Evolutionary conservation across 371 early-diverging fungal species (phyloP).

Genomic region (Circinella umbellata): DNA sequence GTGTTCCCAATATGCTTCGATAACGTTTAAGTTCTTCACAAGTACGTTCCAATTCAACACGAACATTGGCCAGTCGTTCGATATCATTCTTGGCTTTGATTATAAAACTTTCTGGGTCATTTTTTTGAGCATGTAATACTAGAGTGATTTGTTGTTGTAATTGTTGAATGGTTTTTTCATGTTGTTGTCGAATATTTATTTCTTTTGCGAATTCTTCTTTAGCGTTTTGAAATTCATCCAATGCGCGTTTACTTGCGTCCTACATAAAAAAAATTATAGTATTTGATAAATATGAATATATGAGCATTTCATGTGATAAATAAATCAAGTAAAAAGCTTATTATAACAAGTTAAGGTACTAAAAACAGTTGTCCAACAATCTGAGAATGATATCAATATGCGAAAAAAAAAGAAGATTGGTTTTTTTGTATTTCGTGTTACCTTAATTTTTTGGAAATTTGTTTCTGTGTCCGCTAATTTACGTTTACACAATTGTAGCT

Average conservation of each 20-base stretch:
- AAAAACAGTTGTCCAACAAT: neutral
- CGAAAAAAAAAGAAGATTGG: too few species aligned
- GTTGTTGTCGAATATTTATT: constrained; percentile 40
- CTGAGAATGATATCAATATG: neutral
- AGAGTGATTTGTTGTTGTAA: constrained; percentile 40
- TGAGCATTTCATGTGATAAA: constrained; percentile 5
- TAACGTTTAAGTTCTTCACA: constrained; percentile 45
- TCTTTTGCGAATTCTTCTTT: constrained; percentile 55
- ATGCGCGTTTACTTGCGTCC: constrained; percentile 45
- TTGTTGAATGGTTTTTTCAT: constrained; percentile 38
- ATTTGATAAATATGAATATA: neutral
- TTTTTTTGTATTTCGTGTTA: constrained; percentile 5
- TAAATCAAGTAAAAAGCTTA: neutral
- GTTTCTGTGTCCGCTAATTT: constrained; percentile 17
- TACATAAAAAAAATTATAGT: neutral
- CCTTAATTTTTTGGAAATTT: constrained; percentile 24
- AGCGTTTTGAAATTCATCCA: constrained; percentile 49
- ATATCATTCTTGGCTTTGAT: constrained; percentile 40
- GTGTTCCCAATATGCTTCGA: constrained; percentile 30
- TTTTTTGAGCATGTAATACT: constrained; percentile 25
- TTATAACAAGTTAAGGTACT: neutral
- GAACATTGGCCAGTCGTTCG: constrained; percentile 37
- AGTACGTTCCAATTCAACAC: constrained; percentile 39
- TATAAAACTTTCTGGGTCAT: constrained; percentile 26
- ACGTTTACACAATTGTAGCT: constrained; percentile 13